phyloP scores from a whole-genome alignment of 176 grass and related monocot species.

The Hsuehochloa calcarea region DNA sequence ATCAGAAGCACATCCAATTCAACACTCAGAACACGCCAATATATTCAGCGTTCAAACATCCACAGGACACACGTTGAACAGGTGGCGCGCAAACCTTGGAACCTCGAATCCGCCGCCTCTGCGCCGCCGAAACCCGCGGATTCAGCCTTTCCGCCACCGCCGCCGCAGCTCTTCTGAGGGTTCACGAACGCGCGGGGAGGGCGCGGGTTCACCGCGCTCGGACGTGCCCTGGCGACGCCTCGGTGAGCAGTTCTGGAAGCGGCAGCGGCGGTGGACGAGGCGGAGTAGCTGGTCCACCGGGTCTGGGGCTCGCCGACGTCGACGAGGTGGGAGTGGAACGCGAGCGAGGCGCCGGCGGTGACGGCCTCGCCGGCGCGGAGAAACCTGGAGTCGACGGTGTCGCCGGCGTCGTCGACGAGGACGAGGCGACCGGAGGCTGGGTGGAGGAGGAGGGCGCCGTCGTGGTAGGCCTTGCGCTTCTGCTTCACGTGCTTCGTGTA shows the following conservation, averaged over 20 bases:
- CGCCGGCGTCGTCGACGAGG: constrained; percentile 55
- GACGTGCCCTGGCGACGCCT: constrained; percentile 19
- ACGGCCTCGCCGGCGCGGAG: constrained; percentile 47
- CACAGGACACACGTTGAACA: constrained; percentile 28
- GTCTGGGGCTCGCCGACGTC: constrained; percentile 52
- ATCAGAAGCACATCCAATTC: background rate
- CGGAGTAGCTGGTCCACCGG: background rate
- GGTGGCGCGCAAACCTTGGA: constrained; percentile 27
- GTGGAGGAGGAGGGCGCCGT: constrained; percentile 55
- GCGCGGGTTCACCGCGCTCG: background rate
- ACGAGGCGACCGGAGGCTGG: constrained; percentile 52
- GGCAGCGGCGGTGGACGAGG: background rate
- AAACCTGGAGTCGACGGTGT: constrained; percentile 60
- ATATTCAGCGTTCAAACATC: background rate
- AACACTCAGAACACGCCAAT: background rate
- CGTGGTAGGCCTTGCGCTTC: constrained; percentile 84
- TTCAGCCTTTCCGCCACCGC: background rate
- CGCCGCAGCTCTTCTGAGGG: background rate
- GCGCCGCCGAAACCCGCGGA: background rate
- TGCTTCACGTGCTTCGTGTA: constrained; percentile 88
- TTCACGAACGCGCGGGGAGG: constrained; percentile 12
- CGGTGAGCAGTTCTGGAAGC: constrained; percentile 13
- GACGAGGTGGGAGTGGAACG: constrained; percentile 69
- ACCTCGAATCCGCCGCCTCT: background rate
- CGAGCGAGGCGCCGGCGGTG: constrained; percentile 40